These are phyloP conservation scores for Ophiostoma novo-ulmi DNA, from an alignment of 2,329 filamentous ascomycete species.

Conservation along the genomic window DNA sequence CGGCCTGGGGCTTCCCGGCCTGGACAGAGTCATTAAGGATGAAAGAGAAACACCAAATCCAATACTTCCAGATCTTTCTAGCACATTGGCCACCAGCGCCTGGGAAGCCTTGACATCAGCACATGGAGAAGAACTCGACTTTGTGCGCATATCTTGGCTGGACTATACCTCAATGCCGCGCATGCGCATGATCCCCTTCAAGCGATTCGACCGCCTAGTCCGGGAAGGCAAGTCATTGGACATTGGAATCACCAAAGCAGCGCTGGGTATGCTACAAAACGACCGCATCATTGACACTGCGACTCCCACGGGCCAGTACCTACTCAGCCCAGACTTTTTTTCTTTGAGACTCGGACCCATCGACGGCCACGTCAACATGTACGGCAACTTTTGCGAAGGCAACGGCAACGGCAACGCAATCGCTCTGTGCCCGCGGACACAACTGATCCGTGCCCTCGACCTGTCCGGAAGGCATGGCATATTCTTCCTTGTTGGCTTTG, in stretches of 20 bases:
- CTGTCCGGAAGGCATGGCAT: conserved; percentile 50
- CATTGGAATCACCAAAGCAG: conserved; percentile 60
- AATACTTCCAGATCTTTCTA: background rate
- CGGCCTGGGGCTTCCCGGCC: conserved; percentile 22
- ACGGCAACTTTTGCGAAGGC: conserved; percentile 59
- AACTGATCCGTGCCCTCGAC: conserved; percentile 53
- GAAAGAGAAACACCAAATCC: background rate
- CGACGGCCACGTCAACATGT: conserved; percentile 58
- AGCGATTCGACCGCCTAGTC: conserved; percentile 47
- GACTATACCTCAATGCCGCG: conserved; percentile 70
- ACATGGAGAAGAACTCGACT: conserved; percentile 50
- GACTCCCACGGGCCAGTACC: conserved; percentile 59
- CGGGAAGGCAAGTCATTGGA: conserved; percentile 41
- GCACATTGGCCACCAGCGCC: conserved; percentile 28
- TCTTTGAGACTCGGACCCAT: conserved; percentile 57
- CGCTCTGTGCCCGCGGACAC: conserved; percentile 58
- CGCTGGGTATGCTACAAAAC: conserved; percentile 62
- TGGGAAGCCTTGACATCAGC: conserved; percentile 42
- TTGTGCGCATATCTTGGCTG: conserved; percentile 69
- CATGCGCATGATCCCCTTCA: conserved; percentile 62
- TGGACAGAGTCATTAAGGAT: background rate
- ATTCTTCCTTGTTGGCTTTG: conserved; percentile 66
- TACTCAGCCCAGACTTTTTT: conserved; percentile 59
- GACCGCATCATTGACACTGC: conserved; percentile 54
- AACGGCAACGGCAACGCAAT: conserved; percentile 49